Percentiles rank a stretch among this genome's conserved stretches.
Evolutionary conservation across 2,329 filamentous ascomycete genomes (phyloP).

Genomic region (Drechslera avenae): DNA sequence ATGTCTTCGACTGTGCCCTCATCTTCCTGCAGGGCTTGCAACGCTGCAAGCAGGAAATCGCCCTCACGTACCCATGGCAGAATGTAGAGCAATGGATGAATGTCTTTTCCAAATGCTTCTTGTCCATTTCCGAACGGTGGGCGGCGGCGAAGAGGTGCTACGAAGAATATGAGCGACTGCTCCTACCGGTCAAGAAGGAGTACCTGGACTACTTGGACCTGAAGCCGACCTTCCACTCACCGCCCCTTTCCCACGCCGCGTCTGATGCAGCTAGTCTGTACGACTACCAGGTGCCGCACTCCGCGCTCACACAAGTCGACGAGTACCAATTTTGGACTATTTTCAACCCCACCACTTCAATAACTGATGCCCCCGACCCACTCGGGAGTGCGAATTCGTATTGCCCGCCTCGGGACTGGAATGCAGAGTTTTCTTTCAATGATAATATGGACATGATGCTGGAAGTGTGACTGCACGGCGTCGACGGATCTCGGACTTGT

Average conservation of each 20-base stretch:
- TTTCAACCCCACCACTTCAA: conserved; percentile 39
- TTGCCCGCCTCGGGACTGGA: conserved; percentile 40
- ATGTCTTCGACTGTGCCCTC: conserved; percentile 41
- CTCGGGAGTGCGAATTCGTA: conserved; percentile 25
- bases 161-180: conserved; percentile 42
- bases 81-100: conserved; percentile 40
- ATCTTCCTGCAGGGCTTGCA: conserved; percentile 41
- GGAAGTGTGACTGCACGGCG: conserved; percentile 5
- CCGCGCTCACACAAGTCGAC: conserved; percentile 24
- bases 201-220: conserved; percentile 40
- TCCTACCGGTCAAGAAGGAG: conserved; percentile 40
- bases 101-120: conserved; percentile 41
- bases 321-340: conserved; percentile 38
- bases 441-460: conserved; percentile 27
- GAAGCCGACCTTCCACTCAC: conserved; percentile 29
- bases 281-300: conserved; percentile 15
- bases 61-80: conserved; percentile 31
- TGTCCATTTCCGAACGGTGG: conserved; percentile 45
- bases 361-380: conserved; percentile 26
- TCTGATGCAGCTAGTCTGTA: conserved; percentile 18
- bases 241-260: conserved; percentile 9
- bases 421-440: conserved; percentile 39
- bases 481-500: no score
- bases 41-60: conserved; percentile 40
- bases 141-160: conserved; percentile 40